These are phyloP conservation scores for Brassica carinata DNA, from an alignment of 345 rosid genomes.

Conservation along the genomic window DNA sequence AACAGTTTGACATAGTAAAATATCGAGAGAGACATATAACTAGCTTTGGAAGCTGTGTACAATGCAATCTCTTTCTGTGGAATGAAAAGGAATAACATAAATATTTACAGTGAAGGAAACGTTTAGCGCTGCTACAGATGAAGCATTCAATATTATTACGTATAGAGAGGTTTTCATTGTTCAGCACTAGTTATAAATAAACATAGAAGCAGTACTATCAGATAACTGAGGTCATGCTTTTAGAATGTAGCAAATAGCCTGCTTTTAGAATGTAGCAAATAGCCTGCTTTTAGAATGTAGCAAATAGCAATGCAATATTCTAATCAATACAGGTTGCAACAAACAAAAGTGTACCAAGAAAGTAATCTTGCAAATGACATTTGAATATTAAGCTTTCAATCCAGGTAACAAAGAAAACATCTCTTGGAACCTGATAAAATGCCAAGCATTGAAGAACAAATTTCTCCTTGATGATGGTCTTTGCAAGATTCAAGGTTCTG, in stretches of 20 bases:
- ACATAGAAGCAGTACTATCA: slow-evolving; percentile 13
- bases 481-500: slow-evolving; percentile 75
- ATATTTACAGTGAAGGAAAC: neutral
- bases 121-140: neutral
- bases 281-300: neutral
- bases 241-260: no score
- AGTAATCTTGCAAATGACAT: slow-evolving; percentile 15
- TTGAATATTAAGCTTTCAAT: neutral
- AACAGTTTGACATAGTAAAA: neutral
- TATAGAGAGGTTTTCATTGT: neutral
- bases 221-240: neutral
- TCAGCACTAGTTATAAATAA: neutral
- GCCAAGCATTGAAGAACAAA: slow-evolving; percentile 97
- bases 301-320: slow-evolving; percentile 1
- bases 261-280: neutral
- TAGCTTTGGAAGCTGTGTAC: slow-evolving; percentile 82
- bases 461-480: slow-evolving; percentile 78
- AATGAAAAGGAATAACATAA: slow-evolving; percentile 22
- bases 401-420: slow-evolving; percentile 9
- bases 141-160: neutral
- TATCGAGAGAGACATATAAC: slow-evolving; percentile 39
- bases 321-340: neutral
- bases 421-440: slow-evolving; percentile 79
- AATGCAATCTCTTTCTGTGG: slow-evolving; percentile 96
- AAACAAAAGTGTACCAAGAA: slow-evolving; percentile 1